Evolutionary conservation across 768 basidiomycete species (phyloP), one percentile per base, ranked within the genome.

Genomic region (Butyriboletus loyo): DNA sequence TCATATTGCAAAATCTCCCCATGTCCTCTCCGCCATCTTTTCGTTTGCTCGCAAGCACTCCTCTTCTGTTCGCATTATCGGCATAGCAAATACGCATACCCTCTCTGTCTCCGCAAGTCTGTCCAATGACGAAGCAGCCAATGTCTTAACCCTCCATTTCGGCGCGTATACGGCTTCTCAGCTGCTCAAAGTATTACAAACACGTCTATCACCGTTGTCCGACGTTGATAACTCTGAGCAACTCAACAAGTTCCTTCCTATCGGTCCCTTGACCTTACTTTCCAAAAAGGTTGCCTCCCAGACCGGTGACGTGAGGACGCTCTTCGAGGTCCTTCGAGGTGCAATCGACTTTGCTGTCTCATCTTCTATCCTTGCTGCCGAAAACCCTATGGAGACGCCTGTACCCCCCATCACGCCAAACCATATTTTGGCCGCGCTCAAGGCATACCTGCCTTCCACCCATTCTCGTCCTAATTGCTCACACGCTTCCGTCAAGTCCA

Each of bases 41-140:
- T 75, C 82, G 5, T 74, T 92, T n/a, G 79, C 86, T 10, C 77
- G 80, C 46, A 68, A 76, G 5, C 72, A 81, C 46, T 66, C 79
- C 1, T 68, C 78, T 10, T 72, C 70, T 34, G 67, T 93, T 51
- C 83, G 89, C 43, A 59, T 92, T 36, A 84, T 94, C 59, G 90
- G 87, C 34, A 92, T 95, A 64, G 90, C 92, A 36, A 95, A 95
- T 62, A 90, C 88, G 2, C 92, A 93, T 61, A 92, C 90, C 6
- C 81, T 95, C 24, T 85, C 87, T 2, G 78, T 84, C 3, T 76
- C 83, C 0, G 63, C 71, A 9, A 73, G 73, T 13, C 54, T 75
- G 62, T 53, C 75, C 11, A 60, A 70, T 22, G 64, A 69, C 28
- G 67, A 60, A 10, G 65, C 77, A 50, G 70, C 65, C 43, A 64